Evolutionary conservation across 148 eudicot species (phyloP).

Genomic region (Rhododendron williamsianum): DNA sequence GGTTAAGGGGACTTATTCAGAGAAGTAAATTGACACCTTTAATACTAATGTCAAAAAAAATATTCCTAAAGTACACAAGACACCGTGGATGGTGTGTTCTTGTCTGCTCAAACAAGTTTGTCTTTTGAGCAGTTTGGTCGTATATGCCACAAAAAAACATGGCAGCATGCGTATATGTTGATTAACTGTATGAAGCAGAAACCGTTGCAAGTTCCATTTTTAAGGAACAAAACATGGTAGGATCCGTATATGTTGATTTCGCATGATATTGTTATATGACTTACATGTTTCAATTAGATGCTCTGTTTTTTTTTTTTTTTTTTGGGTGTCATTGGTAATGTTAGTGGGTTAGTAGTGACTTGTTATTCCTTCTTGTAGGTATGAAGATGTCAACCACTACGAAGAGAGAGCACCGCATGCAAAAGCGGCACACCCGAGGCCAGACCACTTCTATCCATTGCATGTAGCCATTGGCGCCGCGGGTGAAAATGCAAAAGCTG

Average conservation of each 20-base stretch:
- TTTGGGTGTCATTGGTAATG: too few species aligned
- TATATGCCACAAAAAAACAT: neutral
- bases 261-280: neutral
- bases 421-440: slow-evolving; percentile 63
- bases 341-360: too few species aligned
- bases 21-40: neutral
- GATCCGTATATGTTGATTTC: neutral
- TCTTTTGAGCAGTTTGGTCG: neutral
- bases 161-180: neutral
- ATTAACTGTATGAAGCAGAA: neutral
- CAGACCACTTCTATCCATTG: slow-evolving; percentile 79
- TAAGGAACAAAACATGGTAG: neutral
- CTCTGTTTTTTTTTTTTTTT: too few species aligned
- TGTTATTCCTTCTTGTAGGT: slow-evolving; percentile 22
- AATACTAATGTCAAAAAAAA: neutral
- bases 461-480: slow-evolving; percentile 88
- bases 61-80: neutral
- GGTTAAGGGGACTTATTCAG: neutral
- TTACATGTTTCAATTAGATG: neutral
- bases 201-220: neutral
- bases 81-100: neutral
- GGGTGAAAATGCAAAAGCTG: slow-evolving; percentile 53
- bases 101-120: neutral
- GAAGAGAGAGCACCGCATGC: slow-evolving; percentile 67
- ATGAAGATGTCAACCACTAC: slow-evolving; percentile 63